Percentiles rank a stretch among this genome's conserved stretches.
Evolutionary conservation across 2,329 filamentous ascomycete genomes (phyloP).

Genomic region (Cercospora berteroae): DNA sequence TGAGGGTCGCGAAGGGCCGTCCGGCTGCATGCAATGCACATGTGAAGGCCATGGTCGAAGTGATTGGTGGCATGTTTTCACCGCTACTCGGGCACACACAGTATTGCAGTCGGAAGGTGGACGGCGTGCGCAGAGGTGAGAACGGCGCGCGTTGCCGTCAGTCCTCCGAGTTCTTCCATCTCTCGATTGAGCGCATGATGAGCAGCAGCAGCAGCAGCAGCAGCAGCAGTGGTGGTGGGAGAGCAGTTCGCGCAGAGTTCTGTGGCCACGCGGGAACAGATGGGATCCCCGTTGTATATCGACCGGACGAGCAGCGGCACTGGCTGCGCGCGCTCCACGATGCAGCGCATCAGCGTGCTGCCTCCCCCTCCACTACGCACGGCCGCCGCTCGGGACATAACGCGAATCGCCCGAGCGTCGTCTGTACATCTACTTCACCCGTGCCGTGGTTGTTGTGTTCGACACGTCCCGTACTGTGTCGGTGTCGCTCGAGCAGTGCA

Average conservation of each 20-base stretch:
- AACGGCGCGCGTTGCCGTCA: background rate
- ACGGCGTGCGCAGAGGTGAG: background rate
- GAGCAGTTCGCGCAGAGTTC: background rate
- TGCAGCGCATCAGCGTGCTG: background rate
- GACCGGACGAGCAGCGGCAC: background rate
- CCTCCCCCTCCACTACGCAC: background rate
- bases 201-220: background rate
- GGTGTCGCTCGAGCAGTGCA: background rate
- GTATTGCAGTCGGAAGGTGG: background rate
- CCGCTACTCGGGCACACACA: background rate
- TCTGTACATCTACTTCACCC: background rate
- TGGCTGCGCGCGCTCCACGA: background rate
- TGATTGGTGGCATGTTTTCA: background rate
- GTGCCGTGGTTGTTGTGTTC: background rate
- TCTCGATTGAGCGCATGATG: background rate
- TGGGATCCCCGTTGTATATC: background rate
- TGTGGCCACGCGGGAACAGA: constrained; percentile 6
- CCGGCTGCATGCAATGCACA: background rate
- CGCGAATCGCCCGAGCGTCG: background rate
- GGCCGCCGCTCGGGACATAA: background rate
- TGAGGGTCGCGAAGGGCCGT: background rate
- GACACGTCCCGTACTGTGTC: background rate
- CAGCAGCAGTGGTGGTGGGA: background rate
- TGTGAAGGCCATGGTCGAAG: background rate
- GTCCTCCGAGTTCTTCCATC: background rate